These are phyloP conservation scores for Penstemon barbatus DNA, from an alignment of 257 asterid species.

Conservation along the genomic window DNA sequence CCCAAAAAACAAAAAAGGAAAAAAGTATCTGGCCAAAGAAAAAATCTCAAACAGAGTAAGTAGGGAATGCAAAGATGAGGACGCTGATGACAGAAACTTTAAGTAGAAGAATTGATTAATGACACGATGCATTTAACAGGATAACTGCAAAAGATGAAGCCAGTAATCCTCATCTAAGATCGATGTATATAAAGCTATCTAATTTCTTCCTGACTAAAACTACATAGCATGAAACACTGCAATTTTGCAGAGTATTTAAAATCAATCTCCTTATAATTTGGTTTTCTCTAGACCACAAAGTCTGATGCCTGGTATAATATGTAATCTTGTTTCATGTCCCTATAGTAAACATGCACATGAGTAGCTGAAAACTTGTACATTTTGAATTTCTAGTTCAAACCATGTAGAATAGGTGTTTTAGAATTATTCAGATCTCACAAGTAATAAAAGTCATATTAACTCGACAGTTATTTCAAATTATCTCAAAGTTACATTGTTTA, in stretches of 20 bases:
- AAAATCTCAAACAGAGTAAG: neutral
- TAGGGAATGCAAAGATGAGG: neutral
- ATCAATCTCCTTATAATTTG: neutral
- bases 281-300: neutral
- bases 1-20: neutral
- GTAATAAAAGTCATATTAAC: too few relatives aligned
- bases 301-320: neutral
- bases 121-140: neutral
- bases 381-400: too few relatives aligned
- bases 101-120: neutral
- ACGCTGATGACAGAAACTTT: neutral
- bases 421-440: too few relatives aligned
- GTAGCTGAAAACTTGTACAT: too few relatives aligned
- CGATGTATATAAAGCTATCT: too few relatives aligned
- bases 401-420: too few relatives aligned
- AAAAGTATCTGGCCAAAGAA: too few relatives aligned
- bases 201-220: too few relatives aligned
- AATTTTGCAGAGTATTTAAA: neutral
- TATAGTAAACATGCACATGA: too few relatives aligned
- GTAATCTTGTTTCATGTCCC: too few relatives aligned
- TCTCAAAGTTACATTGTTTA: too few relatives aligned
- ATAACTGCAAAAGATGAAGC: conserved; percentile 1
- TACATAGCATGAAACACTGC: neutral
- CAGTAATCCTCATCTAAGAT: neutral
- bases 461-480: too few relatives aligned